phyloP scores from a whole-genome alignment of 768 basidiomycete species.

The Pholiota molesta region DNA sequence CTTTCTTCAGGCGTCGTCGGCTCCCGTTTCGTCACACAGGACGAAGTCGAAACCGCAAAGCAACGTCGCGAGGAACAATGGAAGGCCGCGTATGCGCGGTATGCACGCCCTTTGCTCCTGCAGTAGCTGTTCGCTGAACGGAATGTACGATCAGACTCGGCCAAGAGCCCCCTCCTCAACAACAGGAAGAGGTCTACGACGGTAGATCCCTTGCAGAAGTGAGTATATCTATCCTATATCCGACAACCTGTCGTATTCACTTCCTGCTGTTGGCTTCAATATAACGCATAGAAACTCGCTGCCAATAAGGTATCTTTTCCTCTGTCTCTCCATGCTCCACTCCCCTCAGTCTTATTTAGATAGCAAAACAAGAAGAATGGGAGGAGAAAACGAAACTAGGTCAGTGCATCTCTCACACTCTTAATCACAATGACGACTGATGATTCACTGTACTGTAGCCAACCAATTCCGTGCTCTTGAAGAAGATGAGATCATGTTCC shows the following conservation, averaged over 20 bases:
- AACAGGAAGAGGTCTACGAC: constrained; percentile 77
- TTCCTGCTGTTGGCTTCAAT: constrained; percentile 44
- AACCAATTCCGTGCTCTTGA: constrained; percentile 90
- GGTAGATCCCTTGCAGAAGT: constrained; percentile 90
- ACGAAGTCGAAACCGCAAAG: constrained; percentile 75
- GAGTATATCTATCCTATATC: constrained; percentile 34
- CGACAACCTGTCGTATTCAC: constrained; percentile 44
- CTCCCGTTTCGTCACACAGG: constrained; percentile 82
- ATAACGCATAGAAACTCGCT: constrained; percentile 76
- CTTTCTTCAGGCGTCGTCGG: constrained; percentile 74
- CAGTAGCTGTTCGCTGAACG: constrained; percentile 4
- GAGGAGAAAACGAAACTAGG: constrained; percentile 86
- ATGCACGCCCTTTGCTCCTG: constrained; percentile 6
- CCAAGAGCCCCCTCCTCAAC: constrained; percentile 81
- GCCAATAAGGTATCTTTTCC: constrained; percentile 59
- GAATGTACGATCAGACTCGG: constrained; percentile 55
- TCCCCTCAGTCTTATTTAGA: constrained; percentile 40
- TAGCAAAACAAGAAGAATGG: constrained; percentile 93
- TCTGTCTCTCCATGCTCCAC: neutral
- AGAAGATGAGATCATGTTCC: constrained; percentile 89
- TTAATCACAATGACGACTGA: neutral
- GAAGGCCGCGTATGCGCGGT: constrained; percentile 90
- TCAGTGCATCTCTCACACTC: constrained; percentile 18
- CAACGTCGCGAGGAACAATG: constrained; percentile 80
- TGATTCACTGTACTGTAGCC: constrained; percentile 41